phyloP scores from a whole-genome alignment of 768 basidiomycete genomes.

The Rhodotorula kratochvilovae region DNA sequence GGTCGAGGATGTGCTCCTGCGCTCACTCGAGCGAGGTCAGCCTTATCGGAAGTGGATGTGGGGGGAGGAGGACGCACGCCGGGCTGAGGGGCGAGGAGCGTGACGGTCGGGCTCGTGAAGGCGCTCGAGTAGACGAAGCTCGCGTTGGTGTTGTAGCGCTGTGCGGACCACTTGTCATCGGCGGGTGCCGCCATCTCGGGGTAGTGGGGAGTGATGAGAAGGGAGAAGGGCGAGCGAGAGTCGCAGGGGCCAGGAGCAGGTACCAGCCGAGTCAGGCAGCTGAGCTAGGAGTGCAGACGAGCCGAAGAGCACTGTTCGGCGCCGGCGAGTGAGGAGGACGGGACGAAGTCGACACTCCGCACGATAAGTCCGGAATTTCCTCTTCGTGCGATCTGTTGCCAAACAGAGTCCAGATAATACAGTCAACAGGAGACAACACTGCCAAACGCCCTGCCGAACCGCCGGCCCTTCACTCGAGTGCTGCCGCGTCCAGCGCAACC shows the following conservation, averaged over 20 bases:
- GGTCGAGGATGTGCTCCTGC: constrained; percentile 52
- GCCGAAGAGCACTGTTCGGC: neutral
- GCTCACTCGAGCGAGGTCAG: neutral
- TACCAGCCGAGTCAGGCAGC: too few relatives aligned
- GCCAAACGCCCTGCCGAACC: neutral
- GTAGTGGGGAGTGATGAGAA: too few relatives aligned
- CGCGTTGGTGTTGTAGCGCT: constrained; percentile 61
- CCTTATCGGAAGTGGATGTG: neutral
- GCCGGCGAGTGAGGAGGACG: neutral
- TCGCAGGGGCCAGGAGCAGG: neutral
- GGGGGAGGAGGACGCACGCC: constrained; percentile 8
- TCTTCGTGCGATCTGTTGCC: neutral
- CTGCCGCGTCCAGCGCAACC: constrained; percentile 11
- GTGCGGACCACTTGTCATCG: constrained; percentile 57
- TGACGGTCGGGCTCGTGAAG: constrained; percentile 55
- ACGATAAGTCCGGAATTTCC: neutral
- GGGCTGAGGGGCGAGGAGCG: constrained; percentile 59
- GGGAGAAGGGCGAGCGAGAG: neutral
- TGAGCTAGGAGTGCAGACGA: too few relatives aligned
- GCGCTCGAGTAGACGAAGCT: constrained; percentile 63
- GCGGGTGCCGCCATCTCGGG: neutral
- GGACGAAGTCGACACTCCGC: neutral
- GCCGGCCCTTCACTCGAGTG: neutral
- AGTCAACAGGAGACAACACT: neutral
- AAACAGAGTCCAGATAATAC: neutral